phyloP scores from a whole-genome alignment of 2,329 filamentous ascomycete genomes.

The Plenodomus tracheiphilus region DNA sequence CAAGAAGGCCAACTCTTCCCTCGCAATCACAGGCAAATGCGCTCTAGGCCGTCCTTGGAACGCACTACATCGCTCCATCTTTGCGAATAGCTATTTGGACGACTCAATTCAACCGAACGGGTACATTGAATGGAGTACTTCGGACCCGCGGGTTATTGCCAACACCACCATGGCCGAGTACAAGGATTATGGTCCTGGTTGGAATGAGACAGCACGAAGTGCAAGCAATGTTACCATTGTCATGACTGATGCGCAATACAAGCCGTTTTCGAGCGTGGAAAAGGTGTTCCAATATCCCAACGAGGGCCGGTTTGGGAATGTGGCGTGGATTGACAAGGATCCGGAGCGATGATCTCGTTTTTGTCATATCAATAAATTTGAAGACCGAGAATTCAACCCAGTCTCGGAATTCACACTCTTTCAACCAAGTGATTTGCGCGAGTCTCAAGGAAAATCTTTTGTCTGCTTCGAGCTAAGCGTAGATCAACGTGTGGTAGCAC shows the following conservation, averaged over 20 bases:
- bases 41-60: constrained; percentile 67
- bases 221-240: constrained; percentile 51
- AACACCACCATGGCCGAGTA: constrained; percentile 63
- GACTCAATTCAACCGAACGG: constrained; percentile 56
- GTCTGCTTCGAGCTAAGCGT: no score
- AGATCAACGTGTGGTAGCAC: no score
- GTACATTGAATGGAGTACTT: constrained; percentile 58
- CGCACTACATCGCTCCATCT: constrained; percentile 59
- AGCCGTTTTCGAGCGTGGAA: constrained; percentile 23
- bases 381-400: no score
- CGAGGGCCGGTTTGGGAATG: constrained; percentile 49
- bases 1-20: constrained; percentile 57
- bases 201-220: constrained; percentile 53
- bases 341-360: constrained; percentile 16
- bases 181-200: constrained; percentile 57
- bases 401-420: no score
- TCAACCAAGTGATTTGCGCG: no score
- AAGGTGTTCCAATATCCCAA: constrained; percentile 42
- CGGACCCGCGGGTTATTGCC: constrained; percentile 42
- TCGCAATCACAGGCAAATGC: constrained; percentile 50
- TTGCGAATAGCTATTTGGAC: constrained; percentile 60
- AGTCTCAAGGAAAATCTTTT: no score
- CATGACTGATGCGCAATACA: constrained; percentile 45
- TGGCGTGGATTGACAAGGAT: constrained; percentile 53
- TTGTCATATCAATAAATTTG: no score